phyloP scores from a whole-genome alignment of 1,284 basidiomycete genomes.

The Neonothopanus nambi region DNA sequence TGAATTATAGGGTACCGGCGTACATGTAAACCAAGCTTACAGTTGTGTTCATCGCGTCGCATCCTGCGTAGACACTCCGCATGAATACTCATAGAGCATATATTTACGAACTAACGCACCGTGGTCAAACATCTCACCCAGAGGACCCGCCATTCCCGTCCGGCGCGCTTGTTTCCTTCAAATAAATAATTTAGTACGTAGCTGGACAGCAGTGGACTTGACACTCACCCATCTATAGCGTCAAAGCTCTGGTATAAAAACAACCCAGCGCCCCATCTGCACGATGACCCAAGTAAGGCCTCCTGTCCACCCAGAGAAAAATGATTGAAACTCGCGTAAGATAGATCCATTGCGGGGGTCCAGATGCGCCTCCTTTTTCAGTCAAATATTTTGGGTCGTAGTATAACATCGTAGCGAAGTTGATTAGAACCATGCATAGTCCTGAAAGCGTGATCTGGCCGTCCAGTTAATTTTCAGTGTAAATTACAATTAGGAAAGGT shows the following conservation, averaged over 20 bases:
- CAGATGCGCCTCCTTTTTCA: constrained; percentile 59
- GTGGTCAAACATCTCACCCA: constrained; percentile 98
- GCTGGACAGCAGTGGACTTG: background rate
- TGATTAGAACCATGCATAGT: constrained; percentile 79
- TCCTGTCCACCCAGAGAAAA: constrained; percentile 3
- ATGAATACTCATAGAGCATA: constrained; percentile 1
- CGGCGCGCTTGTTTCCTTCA: constrained; percentile 90
- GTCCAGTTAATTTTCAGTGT: background rate
- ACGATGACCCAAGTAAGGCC: background rate
- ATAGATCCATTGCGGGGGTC: constrained; percentile 83
- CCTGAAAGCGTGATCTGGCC: constrained; percentile 81
- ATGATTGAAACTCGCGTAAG: constrained; percentile 60
- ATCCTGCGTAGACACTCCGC: constrained; percentile 46
- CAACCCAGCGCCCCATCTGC: constrained; percentile 85
- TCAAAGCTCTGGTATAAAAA: constrained; percentile 94
- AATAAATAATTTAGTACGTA: constrained; percentile 4
- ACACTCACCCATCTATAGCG: constrained; percentile 78
- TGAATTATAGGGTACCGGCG: background rate
- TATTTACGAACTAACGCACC: constrained; percentile 46
- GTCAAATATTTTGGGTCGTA: constrained; percentile 79
- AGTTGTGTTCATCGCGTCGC: constrained; percentile 93
- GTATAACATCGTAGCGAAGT: constrained; percentile 82
- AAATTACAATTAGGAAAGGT: background rate
- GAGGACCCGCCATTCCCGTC: constrained; percentile 93
- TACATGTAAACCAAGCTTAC: constrained; percentile 41